Evolutionary conservation across 805 yeast species (phyloP).

Genomic region (Pichia nakasei): DNA sequence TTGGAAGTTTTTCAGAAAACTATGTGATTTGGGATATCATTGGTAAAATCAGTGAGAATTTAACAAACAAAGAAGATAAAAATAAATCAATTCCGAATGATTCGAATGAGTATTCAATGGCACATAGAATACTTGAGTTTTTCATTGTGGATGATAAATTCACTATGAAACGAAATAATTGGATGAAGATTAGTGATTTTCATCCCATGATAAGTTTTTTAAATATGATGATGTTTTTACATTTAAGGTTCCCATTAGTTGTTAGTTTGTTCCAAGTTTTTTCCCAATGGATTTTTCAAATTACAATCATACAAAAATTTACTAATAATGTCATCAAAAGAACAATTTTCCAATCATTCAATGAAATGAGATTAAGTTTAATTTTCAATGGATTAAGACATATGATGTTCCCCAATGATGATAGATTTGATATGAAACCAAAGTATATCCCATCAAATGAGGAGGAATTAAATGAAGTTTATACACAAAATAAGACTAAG

Average conservation of each 20-base stretch:
- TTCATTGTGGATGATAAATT: neutral
- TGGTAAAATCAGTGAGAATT: conserved; percentile 13
- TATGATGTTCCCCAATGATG: conserved; percentile 24
- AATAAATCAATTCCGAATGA: no score
- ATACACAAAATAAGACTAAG: conserved; percentile 9
- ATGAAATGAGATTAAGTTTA: conserved; percentile 14
- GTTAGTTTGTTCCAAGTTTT: conserved; percentile 3
- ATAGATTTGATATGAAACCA: conserved; percentile 19
- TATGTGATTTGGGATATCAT: conserved; percentile 42
- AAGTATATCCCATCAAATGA: conserved; percentile 24
- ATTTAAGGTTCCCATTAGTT: conserved; percentile 6
- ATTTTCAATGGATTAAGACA: conserved; percentile 17
- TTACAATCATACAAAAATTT: conserved; percentile 1
- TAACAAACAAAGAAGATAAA: neutral
- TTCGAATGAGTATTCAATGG: neutral
- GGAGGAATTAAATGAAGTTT: conserved; percentile 18
- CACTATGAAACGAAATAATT: neutral
- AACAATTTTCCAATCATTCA: conserved; percentile 15
- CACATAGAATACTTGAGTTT: neutral
- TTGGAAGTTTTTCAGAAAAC: conserved; percentile 41
- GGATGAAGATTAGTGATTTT: conserved; percentile 7
- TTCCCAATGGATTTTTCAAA: neutral
- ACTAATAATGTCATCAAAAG: conserved; percentile 21
- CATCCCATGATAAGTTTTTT: conserved; percentile 5
- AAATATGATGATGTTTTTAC: neutral